Percentiles rank a stretch among this genome's conserved stretches.
These are phyloP conservation scores for Polyporus tsugae DNA, from an alignment of 1,284 basidiomycete genomes.

Conservation along the genomic window DNA sequence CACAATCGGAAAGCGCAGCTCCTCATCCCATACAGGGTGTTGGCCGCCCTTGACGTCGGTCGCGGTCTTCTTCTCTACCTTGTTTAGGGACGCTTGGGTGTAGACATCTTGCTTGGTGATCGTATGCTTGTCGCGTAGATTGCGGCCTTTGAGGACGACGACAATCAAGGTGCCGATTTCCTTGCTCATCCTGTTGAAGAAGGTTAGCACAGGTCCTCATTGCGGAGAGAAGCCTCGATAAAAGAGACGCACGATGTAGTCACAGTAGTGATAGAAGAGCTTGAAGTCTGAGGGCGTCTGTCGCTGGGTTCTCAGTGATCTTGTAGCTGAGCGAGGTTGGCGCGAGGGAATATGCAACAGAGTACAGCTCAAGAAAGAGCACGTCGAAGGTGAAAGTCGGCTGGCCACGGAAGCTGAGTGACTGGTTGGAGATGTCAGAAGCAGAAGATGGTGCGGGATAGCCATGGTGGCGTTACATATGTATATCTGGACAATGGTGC, in stretches of 20 bases:
- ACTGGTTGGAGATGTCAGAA: not conserved
- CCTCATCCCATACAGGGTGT: constrained; percentile 81
- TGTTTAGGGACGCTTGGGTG: constrained; percentile 55
- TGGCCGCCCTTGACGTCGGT: constrained; percentile 78
- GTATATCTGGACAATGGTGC: not conserved
- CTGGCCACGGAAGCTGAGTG: not conserved
- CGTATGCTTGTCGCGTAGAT: constrained; percentile 74
- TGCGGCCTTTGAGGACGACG: constrained; percentile 77
- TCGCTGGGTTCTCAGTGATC: not conserved
- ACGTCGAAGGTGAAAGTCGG: not conserved
- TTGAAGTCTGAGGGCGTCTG: constrained; percentile 1
- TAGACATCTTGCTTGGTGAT: constrained; percentile 84
- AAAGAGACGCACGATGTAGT: not conserved
- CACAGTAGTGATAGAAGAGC: not conserved
- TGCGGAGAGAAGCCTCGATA: not conserved
- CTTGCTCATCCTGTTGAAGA: constrained; percentile 31
- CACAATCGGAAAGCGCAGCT: constrained; percentile 68
- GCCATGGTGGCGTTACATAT: constrained; percentile 2
- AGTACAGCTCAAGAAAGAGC: not conserved
- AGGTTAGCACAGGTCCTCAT: not conserved
- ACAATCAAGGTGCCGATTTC: constrained; percentile 74
- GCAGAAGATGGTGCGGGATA: not conserved
- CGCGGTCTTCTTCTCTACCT: constrained; percentile 61
- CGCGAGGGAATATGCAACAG: not conserved
- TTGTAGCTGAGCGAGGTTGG: not conserved